A percentile compares a stretch with the other conserved stretches of the same genome.
Conservation (phyloP, 2,329 filamentous ascomycete genomes). For the Cercospora beticola region DNA sequence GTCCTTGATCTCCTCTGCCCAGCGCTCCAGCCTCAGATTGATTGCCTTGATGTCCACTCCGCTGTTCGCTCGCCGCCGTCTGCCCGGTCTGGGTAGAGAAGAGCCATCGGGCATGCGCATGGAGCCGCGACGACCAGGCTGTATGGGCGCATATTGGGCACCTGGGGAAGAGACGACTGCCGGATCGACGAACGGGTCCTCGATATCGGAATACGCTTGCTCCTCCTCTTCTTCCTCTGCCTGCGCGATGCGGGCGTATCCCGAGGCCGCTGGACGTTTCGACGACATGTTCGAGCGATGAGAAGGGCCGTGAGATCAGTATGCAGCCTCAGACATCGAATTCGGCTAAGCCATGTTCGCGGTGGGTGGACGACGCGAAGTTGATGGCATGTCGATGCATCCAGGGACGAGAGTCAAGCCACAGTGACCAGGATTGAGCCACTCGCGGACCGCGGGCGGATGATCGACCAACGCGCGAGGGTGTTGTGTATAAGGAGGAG, state of each 20-base stretch:
- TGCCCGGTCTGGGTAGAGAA: conserved; percentile 38
- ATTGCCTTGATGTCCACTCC: conserved; percentile 98
- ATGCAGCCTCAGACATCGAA: neutral
- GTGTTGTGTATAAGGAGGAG: too few relatives aligned
- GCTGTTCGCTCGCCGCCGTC: conserved; percentile 69
- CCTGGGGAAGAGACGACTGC: conserved; percentile 38
- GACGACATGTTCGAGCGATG: conserved; percentile 31
- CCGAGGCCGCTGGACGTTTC: conserved; percentile 47
- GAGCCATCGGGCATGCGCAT: conserved; percentile 43
- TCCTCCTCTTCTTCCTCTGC: conserved; percentile 51
- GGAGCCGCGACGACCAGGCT: conserved; percentile 44
- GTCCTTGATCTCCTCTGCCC: conserved; percentile 96
- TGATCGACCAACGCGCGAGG: conserved; percentile 1
- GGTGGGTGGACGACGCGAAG: neutral
- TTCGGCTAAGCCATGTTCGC: neutral
- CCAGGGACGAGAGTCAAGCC: neutral
- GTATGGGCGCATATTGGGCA: conserved; percentile 49
- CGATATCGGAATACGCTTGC: conserved; percentile 42
- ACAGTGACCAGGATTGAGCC: conserved; percentile 1
- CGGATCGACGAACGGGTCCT: conserved; percentile 37
- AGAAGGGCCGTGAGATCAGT: neutral
- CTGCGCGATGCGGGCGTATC: conserved; percentile 54
- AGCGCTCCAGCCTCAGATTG: conserved; percentile 89
- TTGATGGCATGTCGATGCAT: neutral
- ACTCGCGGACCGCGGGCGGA: neutral